Evolutionary conservation across 2,329 filamentous ascomycete species (phyloP).

Genomic region (Cladosporium sp.): DNA sequence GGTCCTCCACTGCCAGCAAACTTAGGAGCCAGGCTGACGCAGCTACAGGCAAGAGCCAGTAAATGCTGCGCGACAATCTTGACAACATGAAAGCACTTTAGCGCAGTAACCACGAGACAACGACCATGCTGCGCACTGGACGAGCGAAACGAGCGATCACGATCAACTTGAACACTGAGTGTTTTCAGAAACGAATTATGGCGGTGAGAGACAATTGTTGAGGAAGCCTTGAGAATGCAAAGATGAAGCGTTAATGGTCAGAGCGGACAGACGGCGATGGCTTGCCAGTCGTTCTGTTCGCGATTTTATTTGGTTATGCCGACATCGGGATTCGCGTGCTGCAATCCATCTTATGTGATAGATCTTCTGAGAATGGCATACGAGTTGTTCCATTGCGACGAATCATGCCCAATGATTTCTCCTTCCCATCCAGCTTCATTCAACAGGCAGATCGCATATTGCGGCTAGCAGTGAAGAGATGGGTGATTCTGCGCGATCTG

Average conservation of each 20-base stretch:
- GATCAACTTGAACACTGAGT: slow-evolving; percentile 6
- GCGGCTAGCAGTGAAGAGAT: no score
- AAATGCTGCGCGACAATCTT: slow-evolving; percentile 34
- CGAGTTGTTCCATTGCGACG: not conserved
- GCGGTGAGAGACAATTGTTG: slow-evolving; percentile 3
- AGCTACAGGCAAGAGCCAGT: slow-evolving; percentile 46
- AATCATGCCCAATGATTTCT: no score
- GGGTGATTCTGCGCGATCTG: no score
- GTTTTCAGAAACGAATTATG: slow-evolving; percentile 1
- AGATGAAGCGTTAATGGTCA: not conserved
- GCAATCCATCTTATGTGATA: slow-evolving; percentile 6
- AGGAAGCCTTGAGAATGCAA: not conserved
- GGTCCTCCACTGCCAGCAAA: slow-evolving; percentile 59
- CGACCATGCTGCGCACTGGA: slow-evolving; percentile 6
- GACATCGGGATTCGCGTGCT: not conserved
- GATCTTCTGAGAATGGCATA: slow-evolving; percentile 9
- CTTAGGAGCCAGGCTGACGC: slow-evolving; percentile 84
- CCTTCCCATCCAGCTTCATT: no score
- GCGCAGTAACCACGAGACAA: slow-evolving; percentile 11
- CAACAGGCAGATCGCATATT: no score
- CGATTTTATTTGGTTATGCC: not conserved
- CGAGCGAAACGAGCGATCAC: slow-evolving; percentile 10
- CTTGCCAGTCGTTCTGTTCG: not conserved
- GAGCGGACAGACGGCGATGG: not conserved
- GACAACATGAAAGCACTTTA: slow-evolving; percentile 7